Conservation (phyloP, 345 rosid species). For the Bruguiera parviflora region DNA sequence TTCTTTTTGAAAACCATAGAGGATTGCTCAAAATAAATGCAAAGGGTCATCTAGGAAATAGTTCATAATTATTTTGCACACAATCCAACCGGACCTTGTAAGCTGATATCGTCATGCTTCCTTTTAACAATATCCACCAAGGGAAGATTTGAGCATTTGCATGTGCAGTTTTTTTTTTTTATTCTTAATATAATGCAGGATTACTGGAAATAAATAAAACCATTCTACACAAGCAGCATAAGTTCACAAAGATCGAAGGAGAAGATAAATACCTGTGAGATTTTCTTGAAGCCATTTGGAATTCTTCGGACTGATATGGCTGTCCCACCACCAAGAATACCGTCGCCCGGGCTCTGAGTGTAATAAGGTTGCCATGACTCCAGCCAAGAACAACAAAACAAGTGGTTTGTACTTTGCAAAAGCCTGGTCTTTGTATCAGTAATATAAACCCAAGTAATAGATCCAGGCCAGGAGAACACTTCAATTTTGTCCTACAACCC, state of each 20-base stretch:
- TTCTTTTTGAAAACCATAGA: too few relatives aligned
- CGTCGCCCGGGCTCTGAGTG: conserved; percentile 28
- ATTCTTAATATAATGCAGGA: neutral
- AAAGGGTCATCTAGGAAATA: too few relatives aligned
- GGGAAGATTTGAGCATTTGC: too few relatives aligned
- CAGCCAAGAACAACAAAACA: conserved; percentile 47
- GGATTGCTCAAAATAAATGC: too few relatives aligned
- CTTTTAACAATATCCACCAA: too few relatives aligned
- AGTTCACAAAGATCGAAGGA: conserved; percentile 15
- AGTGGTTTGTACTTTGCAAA: conserved; percentile 59
- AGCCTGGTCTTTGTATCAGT: conserved; percentile 42
- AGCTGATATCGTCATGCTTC: too few relatives aligned
- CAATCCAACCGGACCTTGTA: too few relatives aligned
- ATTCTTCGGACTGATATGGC: conserved; percentile 69
- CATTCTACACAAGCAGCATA: neutral
- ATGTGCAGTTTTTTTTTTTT: too few relatives aligned
- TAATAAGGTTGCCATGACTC: conserved; percentile 31
- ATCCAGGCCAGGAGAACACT: conserved; percentile 69
- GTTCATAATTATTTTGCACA: too few relatives aligned
- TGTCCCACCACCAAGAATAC: conserved; percentile 88
- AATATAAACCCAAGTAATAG: conserved; percentile 39
- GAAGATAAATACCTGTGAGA: conserved; percentile 52
- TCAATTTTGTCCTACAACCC: conserved; percentile 15
- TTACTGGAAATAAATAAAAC: neutral
- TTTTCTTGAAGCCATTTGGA: conserved; percentile 85